A percentile compares a stretch with the other conserved stretches of the same genome.
Conservation (phyloP, 257 asterid genomes). For the Thymus mandschuricus region DNA sequence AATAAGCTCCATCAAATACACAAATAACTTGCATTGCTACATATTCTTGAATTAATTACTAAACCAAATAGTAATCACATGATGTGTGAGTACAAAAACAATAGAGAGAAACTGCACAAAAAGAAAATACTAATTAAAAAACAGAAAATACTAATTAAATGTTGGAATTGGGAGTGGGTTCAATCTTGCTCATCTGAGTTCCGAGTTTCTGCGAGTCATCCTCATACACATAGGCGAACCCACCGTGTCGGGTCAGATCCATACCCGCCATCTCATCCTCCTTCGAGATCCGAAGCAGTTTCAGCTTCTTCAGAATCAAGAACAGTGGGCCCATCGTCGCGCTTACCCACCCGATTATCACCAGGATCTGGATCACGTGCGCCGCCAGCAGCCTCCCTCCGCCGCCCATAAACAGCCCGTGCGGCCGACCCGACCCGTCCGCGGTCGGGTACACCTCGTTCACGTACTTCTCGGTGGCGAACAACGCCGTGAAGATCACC, state of each 20-base stretch:
- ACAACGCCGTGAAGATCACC: slow-evolving; percentile 69
- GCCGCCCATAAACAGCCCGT: slow-evolving; percentile 95
- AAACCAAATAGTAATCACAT: no score
- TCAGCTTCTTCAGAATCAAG: slow-evolving; percentile 51
- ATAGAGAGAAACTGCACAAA: neutral
- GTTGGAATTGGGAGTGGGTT: slow-evolving; percentile 37
- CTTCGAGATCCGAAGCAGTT: slow-evolving; percentile 69
- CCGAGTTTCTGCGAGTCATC: slow-evolving; percentile 47
- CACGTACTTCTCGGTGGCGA: slow-evolving; percentile 66
- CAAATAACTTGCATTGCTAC: no score
- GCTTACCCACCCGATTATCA: slow-evolving; percentile 81
- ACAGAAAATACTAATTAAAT: neutral
- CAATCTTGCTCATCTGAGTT: slow-evolving; percentile 53
- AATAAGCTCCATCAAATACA: no score
- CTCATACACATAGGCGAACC: slow-evolving; percentile 78
- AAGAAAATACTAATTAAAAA: neutral
- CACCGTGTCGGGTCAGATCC: slow-evolving; percentile 98
- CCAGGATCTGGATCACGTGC: slow-evolving; percentile 74
- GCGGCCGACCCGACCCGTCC: slow-evolving; percentile 55
- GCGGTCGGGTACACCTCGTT: slow-evolving; percentile 59
- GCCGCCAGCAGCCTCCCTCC: slow-evolving; percentile 73
- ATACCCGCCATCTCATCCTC: slow-evolving; percentile 94
- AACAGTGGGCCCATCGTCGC: slow-evolving; percentile 89
- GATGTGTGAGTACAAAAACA: neutral
- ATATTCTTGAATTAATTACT: no score